Evolutionary conservation across 2,329 filamentous ascomycete genomes (phyloP).

Genomic region (Clonostachys chloroleuca): DNA sequence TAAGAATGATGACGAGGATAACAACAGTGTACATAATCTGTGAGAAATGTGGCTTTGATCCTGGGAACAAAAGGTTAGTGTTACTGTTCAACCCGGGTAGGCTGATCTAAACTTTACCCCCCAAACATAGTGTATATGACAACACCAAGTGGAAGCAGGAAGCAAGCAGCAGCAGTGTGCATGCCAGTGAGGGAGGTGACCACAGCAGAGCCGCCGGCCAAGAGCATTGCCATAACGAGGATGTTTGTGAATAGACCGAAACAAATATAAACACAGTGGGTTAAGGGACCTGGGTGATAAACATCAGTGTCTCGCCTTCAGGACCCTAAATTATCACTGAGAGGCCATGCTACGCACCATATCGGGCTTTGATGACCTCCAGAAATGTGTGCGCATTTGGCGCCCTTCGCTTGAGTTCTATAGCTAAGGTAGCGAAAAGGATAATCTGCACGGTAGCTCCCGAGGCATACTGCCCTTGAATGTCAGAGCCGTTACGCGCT

Average conservation of each 20-base stretch:
- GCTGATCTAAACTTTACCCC: neutral
- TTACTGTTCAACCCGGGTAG: too few species aligned
- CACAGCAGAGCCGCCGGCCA: constrained; percentile 66
- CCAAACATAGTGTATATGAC: constrained; percentile 68
- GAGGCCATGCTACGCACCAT: constrained; percentile 61
- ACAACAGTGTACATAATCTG: constrained; percentile 76
- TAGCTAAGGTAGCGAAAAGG: constrained; percentile 78
- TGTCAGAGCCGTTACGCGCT: too few species aligned
- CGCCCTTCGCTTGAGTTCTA: constrained; percentile 75
- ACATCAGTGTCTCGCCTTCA: too few species aligned
- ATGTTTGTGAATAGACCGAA: constrained; percentile 80
- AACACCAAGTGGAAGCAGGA: constrained; percentile 73
- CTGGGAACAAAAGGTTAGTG: constrained; percentile 26
- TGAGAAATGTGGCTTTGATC: constrained; percentile 78
- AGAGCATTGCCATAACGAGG: constrained; percentile 76
- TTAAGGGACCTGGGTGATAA: too few species aligned
- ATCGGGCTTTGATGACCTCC: constrained; percentile 72
- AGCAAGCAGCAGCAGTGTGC: constrained; percentile 69
- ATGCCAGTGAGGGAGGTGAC: constrained; percentile 22
- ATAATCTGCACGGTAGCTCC: constrained; percentile 76
- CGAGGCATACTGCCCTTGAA: constrained; percentile 34
- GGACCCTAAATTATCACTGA: constrained; percentile 26
- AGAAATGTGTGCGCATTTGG: constrained; percentile 79
- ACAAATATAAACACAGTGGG: constrained; percentile 49
- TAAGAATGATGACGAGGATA: constrained; percentile 72